Conservation (phyloP, 129 eudicot genomes). For the Helichrysum umbraculigerum region DNA sequence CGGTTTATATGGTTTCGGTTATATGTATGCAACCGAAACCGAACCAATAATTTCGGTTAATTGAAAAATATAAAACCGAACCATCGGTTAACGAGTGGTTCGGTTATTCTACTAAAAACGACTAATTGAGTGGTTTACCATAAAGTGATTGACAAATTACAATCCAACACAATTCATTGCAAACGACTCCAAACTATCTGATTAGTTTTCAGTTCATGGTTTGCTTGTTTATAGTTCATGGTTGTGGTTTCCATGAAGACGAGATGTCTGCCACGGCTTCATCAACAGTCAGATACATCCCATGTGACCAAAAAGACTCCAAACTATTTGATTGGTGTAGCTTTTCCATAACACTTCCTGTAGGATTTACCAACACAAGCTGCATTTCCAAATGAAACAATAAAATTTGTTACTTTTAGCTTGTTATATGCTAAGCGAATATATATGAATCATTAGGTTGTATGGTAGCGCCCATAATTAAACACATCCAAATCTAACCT, state of each 20-base stretch:
- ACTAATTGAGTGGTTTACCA: no score
- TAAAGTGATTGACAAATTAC: no score
- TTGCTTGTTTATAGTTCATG: neutral
- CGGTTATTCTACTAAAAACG: no score
- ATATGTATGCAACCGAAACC: no score
- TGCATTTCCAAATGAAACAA: slow-evolving; percentile 19
- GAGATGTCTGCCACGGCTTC: slow-evolving; percentile 46
- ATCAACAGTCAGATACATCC: slow-evolving; percentile 33
- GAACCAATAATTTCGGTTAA: no score
- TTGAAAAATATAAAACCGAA: no score
- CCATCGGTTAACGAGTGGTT: no score
- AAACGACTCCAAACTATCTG: no score
- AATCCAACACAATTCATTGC: neutral
- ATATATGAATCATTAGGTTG: neutral
- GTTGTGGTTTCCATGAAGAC: slow-evolving; percentile 24
- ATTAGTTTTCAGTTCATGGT: no score
- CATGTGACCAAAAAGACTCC: slow-evolving; percentile 21
- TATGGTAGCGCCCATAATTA: neutral
- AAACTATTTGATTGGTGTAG: slow-evolving; percentile 36
- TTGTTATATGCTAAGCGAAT: neutral
- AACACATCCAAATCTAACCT: slow-evolving; percentile 10
- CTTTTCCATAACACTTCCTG: slow-evolving; percentile 46
- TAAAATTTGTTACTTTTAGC: neutral
- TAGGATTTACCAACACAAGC: slow-evolving; percentile 49
- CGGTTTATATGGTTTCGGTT: no score